phyloP scores from a whole-genome alignment of 129 eudicot genomes.

The Pittosporum tobira region DNA sequence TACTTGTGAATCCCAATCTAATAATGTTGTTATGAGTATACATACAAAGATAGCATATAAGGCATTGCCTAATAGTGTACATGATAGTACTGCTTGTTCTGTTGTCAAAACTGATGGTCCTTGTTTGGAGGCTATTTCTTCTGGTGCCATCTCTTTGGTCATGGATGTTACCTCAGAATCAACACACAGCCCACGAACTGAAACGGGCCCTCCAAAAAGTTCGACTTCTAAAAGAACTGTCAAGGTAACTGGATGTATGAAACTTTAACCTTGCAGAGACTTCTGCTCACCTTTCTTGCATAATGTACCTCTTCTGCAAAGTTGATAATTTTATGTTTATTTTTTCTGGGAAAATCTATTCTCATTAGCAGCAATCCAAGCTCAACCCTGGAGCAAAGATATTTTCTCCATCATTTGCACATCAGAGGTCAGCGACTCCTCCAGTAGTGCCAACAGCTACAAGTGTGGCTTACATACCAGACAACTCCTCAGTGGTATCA shows the following conservation, averaged over 20 bases:
- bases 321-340: conserved; percentile 1
- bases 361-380: conserved; percentile 68
- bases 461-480: conserved; percentile 38
- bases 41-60: conserved; percentile 7
- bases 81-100: conserved; percentile 11
- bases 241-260: conserved; percentile 37
- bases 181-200: conserved; percentile 24
- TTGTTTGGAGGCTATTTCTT: conserved; percentile 9
- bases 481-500: conserved; percentile 30
- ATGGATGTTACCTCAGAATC: conserved; percentile 21
- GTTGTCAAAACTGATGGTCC: conserved; percentile 13
- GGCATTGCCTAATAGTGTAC: conserved; percentile 15
- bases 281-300: not conserved
- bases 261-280: not conserved
- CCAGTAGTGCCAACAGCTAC: conserved; percentile 36
- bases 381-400: conserved; percentile 82
- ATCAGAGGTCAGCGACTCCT: conserved; percentile 48
- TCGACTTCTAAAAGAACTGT: conserved; percentile 25
- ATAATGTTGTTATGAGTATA: conserved; percentile 5
- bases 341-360: not conserved
- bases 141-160: conserved; percentile 18
- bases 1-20: conserved; percentile 15
- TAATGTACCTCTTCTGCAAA: not conserved
- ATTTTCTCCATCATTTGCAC: conserved; percentile 62
- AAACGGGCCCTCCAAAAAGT: conserved; percentile 31